Evolutionary conservation across 2,329 filamentous ascomycete species (phyloP).

Genomic region (Monosporascus sp.): DNA sequence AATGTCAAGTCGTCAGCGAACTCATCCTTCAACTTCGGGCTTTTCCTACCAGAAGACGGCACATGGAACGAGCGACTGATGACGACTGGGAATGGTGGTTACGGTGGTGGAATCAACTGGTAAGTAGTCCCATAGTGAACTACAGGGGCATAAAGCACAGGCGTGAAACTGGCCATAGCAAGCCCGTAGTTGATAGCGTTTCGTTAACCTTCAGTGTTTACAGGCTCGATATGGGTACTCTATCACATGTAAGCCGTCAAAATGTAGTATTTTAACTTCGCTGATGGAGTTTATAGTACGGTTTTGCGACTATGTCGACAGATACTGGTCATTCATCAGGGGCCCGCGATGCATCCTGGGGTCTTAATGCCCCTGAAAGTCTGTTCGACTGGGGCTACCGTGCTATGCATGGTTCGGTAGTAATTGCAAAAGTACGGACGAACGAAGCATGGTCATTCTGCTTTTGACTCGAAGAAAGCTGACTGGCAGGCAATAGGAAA

Average conservation of each 20-base stretch:
- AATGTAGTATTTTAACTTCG: neutral
- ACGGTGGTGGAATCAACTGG: constrained; percentile 27
- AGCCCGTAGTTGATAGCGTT: no score
- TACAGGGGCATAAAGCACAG: neutral
- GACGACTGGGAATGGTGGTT: constrained; percentile 23
- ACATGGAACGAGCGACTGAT: constrained; percentile 24
- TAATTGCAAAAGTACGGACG: constrained; percentile 32
- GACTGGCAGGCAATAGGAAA: constrained; percentile 22
- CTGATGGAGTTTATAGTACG: constrained; percentile 20
- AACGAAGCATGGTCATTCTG: neutral
- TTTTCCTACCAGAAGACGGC: constrained; percentile 22
- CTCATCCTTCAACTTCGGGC: constrained; percentile 25
- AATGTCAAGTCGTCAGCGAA: constrained; percentile 23
- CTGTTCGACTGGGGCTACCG: constrained; percentile 35
- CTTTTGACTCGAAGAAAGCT: neutral
- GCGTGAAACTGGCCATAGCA: no score
- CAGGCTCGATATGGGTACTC: constrained; percentile 36
- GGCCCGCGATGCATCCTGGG: constrained; percentile 30
- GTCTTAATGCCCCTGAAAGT: constrained; percentile 28
- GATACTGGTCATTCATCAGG: constrained; percentile 37
- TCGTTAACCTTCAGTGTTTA: no score
- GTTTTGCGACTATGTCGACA: constrained; percentile 38
- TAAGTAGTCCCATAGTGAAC: constrained; percentile 8
- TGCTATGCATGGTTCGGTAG: constrained; percentile 43
- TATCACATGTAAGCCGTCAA: constrained; percentile 15